Evolutionary conservation across 768 basidiomycete species (phyloP), one percentile per base, ranked within the genome.

Genomic region (Podaxis carcinomalis): DNA sequence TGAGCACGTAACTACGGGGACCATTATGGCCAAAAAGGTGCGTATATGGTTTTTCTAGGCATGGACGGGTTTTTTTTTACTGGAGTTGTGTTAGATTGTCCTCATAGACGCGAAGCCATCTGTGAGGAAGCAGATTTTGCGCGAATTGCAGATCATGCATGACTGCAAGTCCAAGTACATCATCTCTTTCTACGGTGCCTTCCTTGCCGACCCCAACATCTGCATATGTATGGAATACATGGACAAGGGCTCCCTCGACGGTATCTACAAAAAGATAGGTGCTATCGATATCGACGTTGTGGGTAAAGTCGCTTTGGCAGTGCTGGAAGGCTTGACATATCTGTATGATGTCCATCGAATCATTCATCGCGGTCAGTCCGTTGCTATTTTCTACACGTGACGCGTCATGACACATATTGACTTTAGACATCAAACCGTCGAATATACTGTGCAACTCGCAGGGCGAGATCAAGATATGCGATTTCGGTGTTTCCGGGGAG

Each of bases 81-180:
- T 49, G 25, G 50, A 36, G 57, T 49, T 42, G 50, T 57, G 3
- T 68, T 68, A 96, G 95, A 93, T 95, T 71, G 93, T 97, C 28
- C 86, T 95, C 63, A 96, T 97, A 73, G 94, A 96, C 75, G 95
- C 94, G 32, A 98, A 98, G 72, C 96, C 95, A 9, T 85, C 93
- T 1, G 93, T 98, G 35, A 83, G 95, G 64, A 99, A 98, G 72
- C 97, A 99, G 77, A 98, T 99, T 68, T 80, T 98, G 39, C 89
- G 97, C 55, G 97, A 99, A 72, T 79, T 99, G 66, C 96, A 98
- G 68, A 98, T 99, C 79, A 96, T 98, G 96, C 93, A 98, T 73
- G 92, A 97, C 74, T 98, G 96, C 75, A 82, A 89, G 65, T 95
- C 93, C 5, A 84, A 83, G 57, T 92, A 94, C 73, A 99, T 99